Conservation (phyloP, 2,329 filamentous ascomycete genomes). For the Fusarium armeniacum region DNA sequence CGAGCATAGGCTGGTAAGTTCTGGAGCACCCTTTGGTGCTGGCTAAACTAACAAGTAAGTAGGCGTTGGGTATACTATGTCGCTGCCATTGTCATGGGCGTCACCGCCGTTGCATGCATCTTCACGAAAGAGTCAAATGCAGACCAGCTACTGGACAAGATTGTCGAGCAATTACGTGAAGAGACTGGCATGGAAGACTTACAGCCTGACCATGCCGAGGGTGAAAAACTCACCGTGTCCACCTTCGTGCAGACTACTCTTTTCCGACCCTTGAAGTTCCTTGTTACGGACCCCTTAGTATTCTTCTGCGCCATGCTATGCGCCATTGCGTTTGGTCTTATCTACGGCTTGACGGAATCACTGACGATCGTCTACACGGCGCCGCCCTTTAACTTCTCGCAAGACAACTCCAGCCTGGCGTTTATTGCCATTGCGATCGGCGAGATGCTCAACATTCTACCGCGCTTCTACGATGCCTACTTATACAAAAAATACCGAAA, state of each 20-base stretch:
- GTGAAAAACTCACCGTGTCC: neutral
- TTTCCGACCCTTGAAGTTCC: constrained; percentile 21
- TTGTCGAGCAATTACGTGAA: neutral
- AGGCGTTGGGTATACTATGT: constrained; percentile 30
- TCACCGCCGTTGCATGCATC: constrained; percentile 9
- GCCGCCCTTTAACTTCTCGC: constrained; percentile 1
- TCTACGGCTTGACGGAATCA: constrained; percentile 25
- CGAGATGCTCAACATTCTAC: constrained; percentile 6
- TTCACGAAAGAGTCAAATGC: constrained; percentile 22
- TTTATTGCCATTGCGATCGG: constrained; percentile 18
- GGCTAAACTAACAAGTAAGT: rapidly evolving
- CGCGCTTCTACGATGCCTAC: constrained; percentile 6
- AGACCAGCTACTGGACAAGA: constrained; percentile 9
- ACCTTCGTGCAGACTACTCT: constrained; percentile 4
- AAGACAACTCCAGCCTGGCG: constrained; percentile 12
- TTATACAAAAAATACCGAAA: constrained; percentile 25
- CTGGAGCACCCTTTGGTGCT: rapidly evolving
- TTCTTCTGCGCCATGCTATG: constrained; percentile 17
- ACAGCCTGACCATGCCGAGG: neutral
- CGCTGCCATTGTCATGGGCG: constrained; percentile 6
- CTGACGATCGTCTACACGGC: constrained; percentile 18
- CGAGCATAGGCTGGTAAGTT: constrained; percentile 19
- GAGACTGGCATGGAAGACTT: constrained; percentile 8
- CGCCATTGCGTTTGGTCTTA: constrained; percentile 22
- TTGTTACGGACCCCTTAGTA: constrained; percentile 10